A percentile compares a stretch with the other conserved stretches of the same genome.
Evolutionary conservation across 305 asterid genomes (phyloP).

Genomic region (Ilex paraguariensis): DNA sequence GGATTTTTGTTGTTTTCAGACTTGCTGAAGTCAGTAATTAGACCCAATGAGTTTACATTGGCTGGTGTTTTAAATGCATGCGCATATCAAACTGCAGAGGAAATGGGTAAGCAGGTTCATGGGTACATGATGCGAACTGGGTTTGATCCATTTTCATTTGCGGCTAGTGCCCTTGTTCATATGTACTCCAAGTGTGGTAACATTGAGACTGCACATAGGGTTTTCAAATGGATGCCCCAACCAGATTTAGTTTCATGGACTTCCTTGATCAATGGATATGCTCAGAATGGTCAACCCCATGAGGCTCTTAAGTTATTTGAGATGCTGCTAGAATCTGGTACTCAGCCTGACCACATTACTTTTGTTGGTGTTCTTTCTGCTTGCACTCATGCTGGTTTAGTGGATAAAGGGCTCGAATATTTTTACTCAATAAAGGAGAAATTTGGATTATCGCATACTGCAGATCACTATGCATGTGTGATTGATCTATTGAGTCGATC

Average conservation of each 20-base stretch:
- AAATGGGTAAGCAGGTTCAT: constrained; percentile 67
- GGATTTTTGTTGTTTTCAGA: constrained; percentile 55
- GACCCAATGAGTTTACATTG: constrained; percentile 71
- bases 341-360: constrained; percentile 57
- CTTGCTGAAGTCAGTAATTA: constrained; percentile 41
- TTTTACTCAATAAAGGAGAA: constrained; percentile 58
- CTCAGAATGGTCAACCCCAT: constrained; percentile 63
- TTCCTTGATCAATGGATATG: constrained; percentile 72
- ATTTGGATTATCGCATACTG: constrained; percentile 42
- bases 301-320: constrained; percentile 63
- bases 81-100: constrained; percentile 54
- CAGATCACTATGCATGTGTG: constrained; percentile 72
- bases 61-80: constrained; percentile 70
- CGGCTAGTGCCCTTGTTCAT: constrained; percentile 79
- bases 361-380: constrained; percentile 81
- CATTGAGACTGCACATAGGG: constrained; percentile 45
- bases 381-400: constrained; percentile 77
- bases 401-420: constrained; percentile 60
- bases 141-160: constrained; percentile 62
- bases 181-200: constrained; percentile 83
- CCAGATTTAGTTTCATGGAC: constrained; percentile 84
- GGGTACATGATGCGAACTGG: constrained; percentile 59
- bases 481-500: constrained; percentile 77
- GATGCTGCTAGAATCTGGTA: constrained; percentile 40
- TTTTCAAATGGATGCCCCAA: constrained; percentile 41